Base-by-base conservation (phyloP, 2,329 filamentous ascomycete genomes). In the Fusarium luffae region DNA sequence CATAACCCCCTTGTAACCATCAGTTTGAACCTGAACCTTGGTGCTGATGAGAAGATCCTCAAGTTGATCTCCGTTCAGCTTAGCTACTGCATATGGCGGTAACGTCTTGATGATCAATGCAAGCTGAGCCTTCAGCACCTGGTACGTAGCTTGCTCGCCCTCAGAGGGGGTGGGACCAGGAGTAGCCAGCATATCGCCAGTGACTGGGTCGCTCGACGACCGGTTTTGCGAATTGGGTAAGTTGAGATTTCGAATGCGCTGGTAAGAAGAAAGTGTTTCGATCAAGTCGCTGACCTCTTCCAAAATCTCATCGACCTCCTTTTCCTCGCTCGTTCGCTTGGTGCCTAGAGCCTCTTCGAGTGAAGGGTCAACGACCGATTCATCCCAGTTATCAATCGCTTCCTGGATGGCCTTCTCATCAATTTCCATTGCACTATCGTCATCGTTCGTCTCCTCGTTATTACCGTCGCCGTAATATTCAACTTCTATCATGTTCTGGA, bases 41-140 rank as follows among this genome's bases (percentile, higher is more conserved):
- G 89, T 93, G 80, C 91, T 95, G 76, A 97, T 91, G 67, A 93
- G 90, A 49, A 97, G 83, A 61, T 94, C 92, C 30, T 90, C 91
- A n/a, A 97, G 82, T 77, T 94, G 92, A 76, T 97, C 92, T 12
- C 93, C 93, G 74, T 97, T 91, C 66, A 97, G 83, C 75, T 96
- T 95, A 8, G 94, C 90, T 25, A 97, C 92, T 2, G 92, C 92
- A 76, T 93, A 96, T 2, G 94, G 94, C 3, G 94, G 94, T 13
- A 97, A 82, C 41, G 87, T 89, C 69, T 91, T 86, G 64, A 97
- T 87, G 67, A 97, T 88, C 30, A 94, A 82, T 1, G 88, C 84
- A 21, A 97, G 83, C 76, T 94, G 93, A 6, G 90, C 87, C 76
- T 92, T 93, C 54, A 97, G 84, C 27, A 90, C 86, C 68, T 93